These are phyloP conservation scores for Bombardia bombarda DNA, from an alignment of 495 filamentous ascomycete genomes.

Conservation along the genomic window DNA sequence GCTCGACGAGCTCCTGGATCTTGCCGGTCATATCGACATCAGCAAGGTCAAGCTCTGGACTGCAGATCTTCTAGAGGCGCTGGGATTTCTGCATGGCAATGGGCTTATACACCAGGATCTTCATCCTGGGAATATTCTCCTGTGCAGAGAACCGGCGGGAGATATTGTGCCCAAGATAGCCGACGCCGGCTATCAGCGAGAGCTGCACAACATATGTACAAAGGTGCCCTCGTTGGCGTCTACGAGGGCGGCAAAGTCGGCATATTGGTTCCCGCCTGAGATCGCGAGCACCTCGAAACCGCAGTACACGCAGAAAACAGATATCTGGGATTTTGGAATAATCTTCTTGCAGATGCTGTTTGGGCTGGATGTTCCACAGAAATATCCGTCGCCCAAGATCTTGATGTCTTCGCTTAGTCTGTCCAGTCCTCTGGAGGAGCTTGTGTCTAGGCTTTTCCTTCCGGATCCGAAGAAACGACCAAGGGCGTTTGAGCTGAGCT, in stretches of 20 bases:
- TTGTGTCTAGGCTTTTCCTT: slow-evolving; percentile 76
- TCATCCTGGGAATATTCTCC: slow-evolving; percentile 65
- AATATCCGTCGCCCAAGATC: slow-evolving; percentile 69
- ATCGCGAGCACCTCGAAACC: slow-evolving; percentile 51
- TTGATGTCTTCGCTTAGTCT: slow-evolving; percentile 54
- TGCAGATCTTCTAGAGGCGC: slow-evolving; percentile 79
- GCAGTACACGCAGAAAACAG: slow-evolving; percentile 67
- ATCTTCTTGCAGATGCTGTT: slow-evolving; percentile 92
- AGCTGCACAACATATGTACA: slow-evolving; percentile 50
- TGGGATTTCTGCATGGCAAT: slow-evolving; percentile 77
- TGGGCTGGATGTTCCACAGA: slow-evolving; percentile 64
- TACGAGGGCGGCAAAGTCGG: slow-evolving; percentile 57
- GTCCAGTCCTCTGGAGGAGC: slow-evolving; percentile 66
- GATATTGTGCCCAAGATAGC: slow-evolving; percentile 57
- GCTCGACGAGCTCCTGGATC: slow-evolving; percentile 69
- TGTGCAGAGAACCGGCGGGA: slow-evolving; percentile 52
- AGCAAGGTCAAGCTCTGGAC: slow-evolving; percentile 76
- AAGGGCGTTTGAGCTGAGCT: slow-evolving; percentile 80
- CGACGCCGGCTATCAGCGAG: slow-evolving; percentile 59
- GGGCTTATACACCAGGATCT: slow-evolving; percentile 75
- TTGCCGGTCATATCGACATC: slow-evolving; percentile 63
- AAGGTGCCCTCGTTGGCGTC: slow-evolving; percentile 34
- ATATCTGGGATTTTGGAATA: slow-evolving; percentile 91
- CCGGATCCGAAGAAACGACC: slow-evolving; percentile 74
- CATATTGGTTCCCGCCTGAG: slow-evolving; percentile 81